phyloP scores from a whole-genome alignment of 495 filamentous ascomycete genomes.

The Annulohypoxylon stygium region DNA sequence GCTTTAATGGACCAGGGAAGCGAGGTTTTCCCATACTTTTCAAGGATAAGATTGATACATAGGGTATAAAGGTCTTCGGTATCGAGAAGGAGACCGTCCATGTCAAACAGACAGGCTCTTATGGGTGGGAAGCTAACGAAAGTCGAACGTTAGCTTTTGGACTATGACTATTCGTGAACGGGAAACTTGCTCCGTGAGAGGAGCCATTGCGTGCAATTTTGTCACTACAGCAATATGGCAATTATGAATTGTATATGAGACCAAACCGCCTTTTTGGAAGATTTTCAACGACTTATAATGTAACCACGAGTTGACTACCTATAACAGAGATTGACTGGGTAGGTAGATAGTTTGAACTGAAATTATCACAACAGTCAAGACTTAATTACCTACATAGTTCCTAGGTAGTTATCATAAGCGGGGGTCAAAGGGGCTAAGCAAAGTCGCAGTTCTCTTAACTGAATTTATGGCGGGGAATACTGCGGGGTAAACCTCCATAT shows the following conservation, averaged over 20 bases:
- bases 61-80: constrained; percentile 92
- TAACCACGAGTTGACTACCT: too few species aligned
- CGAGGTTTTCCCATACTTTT: constrained; percentile 74
- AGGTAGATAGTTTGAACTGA: too few species aligned
- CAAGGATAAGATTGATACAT: constrained; percentile 84
- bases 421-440: neutral
- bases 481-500: constrained; percentile 23
- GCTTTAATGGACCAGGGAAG: constrained; percentile 97
- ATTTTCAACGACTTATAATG: too few species aligned
- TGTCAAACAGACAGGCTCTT: constrained; percentile 96
- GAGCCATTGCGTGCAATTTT: constrained; percentile 52
- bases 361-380: too few species aligned
- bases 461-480: constrained; percentile 42
- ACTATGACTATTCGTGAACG: constrained; percentile 2
- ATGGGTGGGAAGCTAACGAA: constrained; percentile 76
- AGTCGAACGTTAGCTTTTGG: constrained; percentile 27
- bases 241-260: neutral
- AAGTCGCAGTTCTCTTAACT: constrained; percentile 13
- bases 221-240: neutral
- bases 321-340: too few species aligned
- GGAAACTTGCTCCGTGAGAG: constrained; percentile 57
- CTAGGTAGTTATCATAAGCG: neutral
- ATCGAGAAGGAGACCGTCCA: constrained; percentile 96
- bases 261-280: too few species aligned
- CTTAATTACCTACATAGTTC: neutral